These are phyloP conservation scores for Polygonum aviculare DNA, from an alignment of 148 eudicot genomes.

Conservation along the genomic window DNA sequence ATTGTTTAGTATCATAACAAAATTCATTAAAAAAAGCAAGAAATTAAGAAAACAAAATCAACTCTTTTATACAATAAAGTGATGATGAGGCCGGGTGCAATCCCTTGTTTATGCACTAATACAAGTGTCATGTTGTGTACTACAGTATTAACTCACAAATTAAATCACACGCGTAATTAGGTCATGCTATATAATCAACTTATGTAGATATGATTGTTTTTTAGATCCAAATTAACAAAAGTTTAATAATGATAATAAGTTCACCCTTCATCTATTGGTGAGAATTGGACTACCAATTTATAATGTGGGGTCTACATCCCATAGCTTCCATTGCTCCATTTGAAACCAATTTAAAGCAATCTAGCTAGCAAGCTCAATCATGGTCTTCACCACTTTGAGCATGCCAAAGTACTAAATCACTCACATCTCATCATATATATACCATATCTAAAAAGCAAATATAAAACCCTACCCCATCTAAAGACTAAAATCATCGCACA, in stretches of 20 bases:
- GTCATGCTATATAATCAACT: background rate
- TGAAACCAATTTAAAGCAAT: background rate
- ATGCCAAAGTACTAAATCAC: conserved; percentile 9
- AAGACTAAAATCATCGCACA: background rate
- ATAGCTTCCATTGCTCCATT: conserved; percentile 3
- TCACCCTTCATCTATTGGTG: background rate
- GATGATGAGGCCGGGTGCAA: background rate
- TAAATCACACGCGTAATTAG: background rate
- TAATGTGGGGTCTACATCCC: background rate
- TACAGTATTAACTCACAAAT: background rate
- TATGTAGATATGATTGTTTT: background rate
- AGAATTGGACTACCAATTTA: background rate
- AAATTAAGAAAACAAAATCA: background rate
- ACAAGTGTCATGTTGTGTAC: background rate
- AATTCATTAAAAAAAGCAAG: background rate
- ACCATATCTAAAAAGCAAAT: conserved; percentile 2
- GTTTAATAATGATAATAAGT: background rate
- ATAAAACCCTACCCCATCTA: conserved; percentile 8
- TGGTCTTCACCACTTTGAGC: conserved; percentile 8
- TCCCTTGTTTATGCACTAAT: conserved; percentile 5
- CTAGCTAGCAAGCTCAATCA: background rate
- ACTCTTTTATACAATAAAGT: background rate
- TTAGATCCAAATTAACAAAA: background rate
- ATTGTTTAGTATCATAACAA: too few relatives aligned
- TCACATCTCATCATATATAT: background rate